Evolutionary conservation across 2,329 filamentous ascomycete genomes (phyloP).

Genomic region (Teratosphaeria viscida): DNA sequence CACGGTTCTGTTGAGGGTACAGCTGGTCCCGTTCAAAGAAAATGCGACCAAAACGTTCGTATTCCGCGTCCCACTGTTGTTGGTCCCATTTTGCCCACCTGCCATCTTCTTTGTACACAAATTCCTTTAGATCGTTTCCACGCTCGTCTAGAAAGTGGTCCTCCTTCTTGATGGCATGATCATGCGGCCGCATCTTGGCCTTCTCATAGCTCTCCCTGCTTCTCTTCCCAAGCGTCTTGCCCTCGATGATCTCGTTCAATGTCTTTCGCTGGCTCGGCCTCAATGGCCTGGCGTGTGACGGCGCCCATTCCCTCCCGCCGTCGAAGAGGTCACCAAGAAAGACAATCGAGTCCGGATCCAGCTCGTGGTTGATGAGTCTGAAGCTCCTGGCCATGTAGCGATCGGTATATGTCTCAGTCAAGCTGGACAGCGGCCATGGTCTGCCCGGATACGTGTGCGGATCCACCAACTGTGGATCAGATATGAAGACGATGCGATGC

Average conservation of each 20-base stretch:
- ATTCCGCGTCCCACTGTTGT: slow-evolving; percentile 78
- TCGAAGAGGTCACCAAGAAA: slow-evolving; percentile 95
- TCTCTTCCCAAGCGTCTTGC: slow-evolving; percentile 36
- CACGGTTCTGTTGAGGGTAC: slow-evolving; percentile 15
- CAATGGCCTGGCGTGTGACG: slow-evolving; percentile 34
- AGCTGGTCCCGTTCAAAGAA: slow-evolving; percentile 49
- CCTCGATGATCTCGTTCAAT: slow-evolving; percentile 37
- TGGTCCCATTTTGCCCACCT: slow-evolving; percentile 63
- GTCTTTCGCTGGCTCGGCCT: slow-evolving; percentile 12
- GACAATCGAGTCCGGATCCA: slow-evolving; percentile 78
- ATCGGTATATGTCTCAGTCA: slow-evolving; percentile 68
- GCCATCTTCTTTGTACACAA: slow-evolving; percentile 21
- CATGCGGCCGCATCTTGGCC: slow-evolving; percentile 5
- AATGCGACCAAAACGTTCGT: slow-evolving; percentile 71
- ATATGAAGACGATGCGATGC: slow-evolving; percentile 74
- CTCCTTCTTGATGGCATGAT: slow-evolving; percentile 6
- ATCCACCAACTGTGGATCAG: slow-evolving; percentile 86
- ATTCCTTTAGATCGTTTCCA: slow-evolving; percentile 16
- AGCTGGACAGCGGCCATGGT: slow-evolving; percentile 57
- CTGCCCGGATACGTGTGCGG: slow-evolving; percentile 89
- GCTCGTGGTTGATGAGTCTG: slow-evolving; percentile 58
- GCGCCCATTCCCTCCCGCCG: slow-evolving; percentile 90
- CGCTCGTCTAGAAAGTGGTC: slow-evolving; percentile 11
- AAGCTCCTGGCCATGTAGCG: slow-evolving; percentile 82
- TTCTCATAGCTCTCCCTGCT: slow-evolving; percentile 8